A percentile compares a stretch with the other conserved stretches of the same genome.
phyloP scores from a whole-genome alignment of 345 rosid genomes.

The Sapria himalayana region DNA sequence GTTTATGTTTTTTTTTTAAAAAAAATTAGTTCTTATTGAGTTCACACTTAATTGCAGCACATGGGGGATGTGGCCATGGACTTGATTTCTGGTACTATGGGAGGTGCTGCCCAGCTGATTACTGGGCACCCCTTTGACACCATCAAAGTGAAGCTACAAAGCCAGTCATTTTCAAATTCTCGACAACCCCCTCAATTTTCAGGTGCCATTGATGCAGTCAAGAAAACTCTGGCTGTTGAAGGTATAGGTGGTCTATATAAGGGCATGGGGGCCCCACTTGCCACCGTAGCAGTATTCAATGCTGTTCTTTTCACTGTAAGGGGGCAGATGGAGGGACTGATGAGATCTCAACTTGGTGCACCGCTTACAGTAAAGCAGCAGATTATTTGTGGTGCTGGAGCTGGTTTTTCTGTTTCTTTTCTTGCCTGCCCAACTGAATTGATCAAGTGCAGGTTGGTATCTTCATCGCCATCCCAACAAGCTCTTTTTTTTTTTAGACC shows the following conservation, averaged over 20 bases:
- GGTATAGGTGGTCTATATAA: constrained; percentile 86
- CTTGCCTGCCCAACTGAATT: constrained; percentile 98
- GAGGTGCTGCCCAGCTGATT: constrained; percentile 84
- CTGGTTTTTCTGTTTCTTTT: constrained; percentile 88
- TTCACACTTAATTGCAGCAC: too few species aligned
- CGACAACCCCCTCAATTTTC: constrained; percentile 61
- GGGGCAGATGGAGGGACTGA: constrained; percentile 73
- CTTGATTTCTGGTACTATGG: constrained; percentile 71
- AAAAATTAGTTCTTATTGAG: too few species aligned
- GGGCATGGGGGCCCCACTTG: constrained; percentile 99
- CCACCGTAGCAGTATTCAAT: constrained; percentile 93
- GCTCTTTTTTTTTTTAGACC: not conserved
- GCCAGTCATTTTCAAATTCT: constrained; percentile 67
- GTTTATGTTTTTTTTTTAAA: too few species aligned
- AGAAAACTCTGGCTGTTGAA: constrained; percentile 70
- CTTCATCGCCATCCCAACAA: too few species aligned
- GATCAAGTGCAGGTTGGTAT: constrained; percentile 79
- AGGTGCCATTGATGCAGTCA: constrained; percentile 81
- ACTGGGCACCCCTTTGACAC: constrained; percentile 96
- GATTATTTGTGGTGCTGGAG: constrained; percentile 64
- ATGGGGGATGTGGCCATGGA: constrained; percentile 90
- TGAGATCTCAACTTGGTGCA: constrained; percentile 71
- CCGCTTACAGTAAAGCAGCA: constrained; percentile 70
- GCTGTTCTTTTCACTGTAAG: constrained; percentile 84
- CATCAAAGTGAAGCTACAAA: constrained; percentile 96